Percentiles rank a stretch among this genome's conserved stretches.
Conservation (phyloP, 164 flowering plant species). For the Vitis riparia region DNA sequence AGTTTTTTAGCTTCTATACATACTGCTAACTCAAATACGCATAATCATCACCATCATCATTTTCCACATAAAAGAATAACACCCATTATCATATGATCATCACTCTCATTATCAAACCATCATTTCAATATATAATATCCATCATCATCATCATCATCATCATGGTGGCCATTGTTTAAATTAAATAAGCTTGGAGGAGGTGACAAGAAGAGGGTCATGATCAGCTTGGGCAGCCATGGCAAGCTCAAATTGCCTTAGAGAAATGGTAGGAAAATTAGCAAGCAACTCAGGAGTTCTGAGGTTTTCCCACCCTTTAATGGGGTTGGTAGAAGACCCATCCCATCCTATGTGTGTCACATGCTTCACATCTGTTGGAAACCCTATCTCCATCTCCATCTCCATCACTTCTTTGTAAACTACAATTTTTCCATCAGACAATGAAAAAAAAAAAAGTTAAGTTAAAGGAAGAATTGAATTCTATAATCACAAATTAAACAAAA, state of each 20-base stretch:
- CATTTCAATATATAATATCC: no score
- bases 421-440: background rate
- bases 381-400: conserved; percentile 35
- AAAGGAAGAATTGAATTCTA: no score
- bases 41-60: no score
- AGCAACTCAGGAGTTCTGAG: conserved; percentile 16
- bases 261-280: conserved; percentile 23
- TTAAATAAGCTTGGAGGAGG: background rate
- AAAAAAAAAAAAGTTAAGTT: background rate
- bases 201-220: conserved; percentile 6
- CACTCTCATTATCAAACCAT: no score
- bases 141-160: no score
- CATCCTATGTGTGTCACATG: conserved; percentile 39
- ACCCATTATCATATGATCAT: no score
- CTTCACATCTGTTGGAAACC: conserved; percentile 42
- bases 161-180: no score
- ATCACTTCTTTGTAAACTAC: conserved; percentile 24
- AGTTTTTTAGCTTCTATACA: no score
- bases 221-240: conserved; percentile 32
- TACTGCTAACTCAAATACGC: no score
- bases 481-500: no score
- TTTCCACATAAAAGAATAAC: no score
- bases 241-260: conserved; percentile 28
- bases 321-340: conserved; percentile 33
- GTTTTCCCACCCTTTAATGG: conserved; percentile 23